phyloP scores from a whole-genome alignment of 1,284 basidiomycete genomes.

The Blastosporella zonata region DNA sequence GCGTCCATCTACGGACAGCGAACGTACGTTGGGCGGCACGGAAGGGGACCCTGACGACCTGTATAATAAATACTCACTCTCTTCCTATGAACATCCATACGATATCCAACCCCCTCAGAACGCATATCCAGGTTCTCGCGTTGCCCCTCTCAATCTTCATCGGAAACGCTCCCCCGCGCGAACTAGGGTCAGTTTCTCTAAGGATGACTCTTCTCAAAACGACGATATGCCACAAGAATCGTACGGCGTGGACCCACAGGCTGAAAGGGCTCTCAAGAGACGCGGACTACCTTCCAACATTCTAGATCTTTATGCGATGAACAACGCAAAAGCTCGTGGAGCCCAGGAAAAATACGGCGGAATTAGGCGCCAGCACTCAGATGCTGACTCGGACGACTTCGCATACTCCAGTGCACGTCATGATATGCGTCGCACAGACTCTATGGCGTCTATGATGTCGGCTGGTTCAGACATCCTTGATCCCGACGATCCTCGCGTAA shows the following conservation, averaged over 20 bases:
- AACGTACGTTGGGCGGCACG: slow-evolving; percentile 29
- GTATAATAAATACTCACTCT: slow-evolving; percentile 42
- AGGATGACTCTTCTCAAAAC: slow-evolving; percentile 21
- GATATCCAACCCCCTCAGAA: slow-evolving; percentile 51
- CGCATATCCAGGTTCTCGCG: slow-evolving; percentile 32
- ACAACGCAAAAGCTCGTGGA: slow-evolving; percentile 27
- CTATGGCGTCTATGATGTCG: slow-evolving; percentile 34
- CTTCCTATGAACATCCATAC: slow-evolving; percentile 57
- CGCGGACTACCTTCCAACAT: slow-evolving; percentile 46
- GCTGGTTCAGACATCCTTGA: slow-evolving; percentile 47
- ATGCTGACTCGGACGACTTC: slow-evolving; percentile 19
- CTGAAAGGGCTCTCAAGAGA: slow-evolving; percentile 34
- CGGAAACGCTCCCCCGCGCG: slow-evolving; percentile 24
- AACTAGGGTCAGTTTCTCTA: slow-evolving; percentile 31
- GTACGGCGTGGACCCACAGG: slow-evolving; percentile 22
- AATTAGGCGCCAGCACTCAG: slow-evolving; percentile 12
- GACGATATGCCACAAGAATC: slow-evolving; percentile 26
- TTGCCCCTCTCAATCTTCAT: slow-evolving; percentile 13
- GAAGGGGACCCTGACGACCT: slow-evolving; percentile 23
- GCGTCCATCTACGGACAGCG: slow-evolving; percentile 28
- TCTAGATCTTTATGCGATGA: slow-evolving; percentile 51
- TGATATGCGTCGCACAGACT: slow-evolving; percentile 29
- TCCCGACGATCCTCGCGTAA: slow-evolving; percentile 52
- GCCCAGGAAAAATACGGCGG: slow-evolving; percentile 16
- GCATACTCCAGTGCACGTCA: slow-evolving; percentile 23